These are phyloP conservation scores for Phialophora macrospora DNA, from an alignment of 2,329 filamentous ascomycete genomes.

Conservation along the genomic window DNA sequence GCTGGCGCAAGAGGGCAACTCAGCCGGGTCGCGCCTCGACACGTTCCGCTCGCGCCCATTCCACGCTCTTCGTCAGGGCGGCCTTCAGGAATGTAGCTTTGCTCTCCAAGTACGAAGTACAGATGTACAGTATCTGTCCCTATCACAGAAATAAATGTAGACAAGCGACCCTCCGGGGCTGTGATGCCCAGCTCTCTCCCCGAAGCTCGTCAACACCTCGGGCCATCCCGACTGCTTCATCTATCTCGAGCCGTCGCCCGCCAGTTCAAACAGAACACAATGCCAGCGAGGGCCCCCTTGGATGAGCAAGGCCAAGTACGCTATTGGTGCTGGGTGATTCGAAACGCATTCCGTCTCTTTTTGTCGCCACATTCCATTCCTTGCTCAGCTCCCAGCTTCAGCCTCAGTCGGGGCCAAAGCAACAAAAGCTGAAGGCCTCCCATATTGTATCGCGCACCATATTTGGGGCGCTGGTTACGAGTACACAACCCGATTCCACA, in stretches of 20 bases:
- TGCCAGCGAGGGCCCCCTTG: neutral
- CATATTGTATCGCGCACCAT: neutral
- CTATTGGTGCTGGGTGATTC: neutral
- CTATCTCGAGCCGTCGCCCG: neutral
- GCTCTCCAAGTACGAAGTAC: neutral
- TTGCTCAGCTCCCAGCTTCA: constrained; percentile 14
- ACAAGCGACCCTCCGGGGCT: neutral
- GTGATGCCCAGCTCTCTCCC: neutral
- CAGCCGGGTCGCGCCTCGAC: constrained; percentile 1
- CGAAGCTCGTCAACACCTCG: neutral
- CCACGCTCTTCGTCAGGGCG: neutral
- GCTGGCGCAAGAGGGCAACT: neutral
- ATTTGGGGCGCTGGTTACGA: neutral
- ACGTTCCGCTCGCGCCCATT: neutral
- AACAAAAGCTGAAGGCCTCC: neutral
- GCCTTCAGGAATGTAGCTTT: neutral
- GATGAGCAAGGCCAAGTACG: neutral
- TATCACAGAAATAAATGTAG: neutral
- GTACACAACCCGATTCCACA: neutral
- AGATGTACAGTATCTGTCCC: neutral
- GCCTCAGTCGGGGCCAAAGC: constrained; percentile 11
- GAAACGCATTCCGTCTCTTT: neutral
- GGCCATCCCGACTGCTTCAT: neutral
- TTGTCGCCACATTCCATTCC: constrained; percentile 4
- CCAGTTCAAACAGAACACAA: neutral